A percentile compares a stretch with the other conserved stretches of the same genome.
Evolutionary conservation across 1,284 basidiomycete genomes (phyloP).

Genomic region (Heterobasidion occidentale): DNA sequence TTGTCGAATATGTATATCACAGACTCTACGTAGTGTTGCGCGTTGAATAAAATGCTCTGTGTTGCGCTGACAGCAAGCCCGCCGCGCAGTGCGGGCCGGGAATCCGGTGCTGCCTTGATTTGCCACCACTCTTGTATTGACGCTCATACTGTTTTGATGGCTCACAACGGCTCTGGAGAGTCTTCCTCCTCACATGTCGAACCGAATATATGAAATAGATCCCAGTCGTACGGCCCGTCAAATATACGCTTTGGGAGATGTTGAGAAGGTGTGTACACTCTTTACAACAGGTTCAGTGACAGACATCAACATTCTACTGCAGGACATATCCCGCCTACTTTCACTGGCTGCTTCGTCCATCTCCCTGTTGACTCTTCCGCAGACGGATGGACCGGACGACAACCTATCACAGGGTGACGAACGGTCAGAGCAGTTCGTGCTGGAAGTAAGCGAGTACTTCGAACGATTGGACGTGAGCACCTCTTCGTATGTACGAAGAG

Average conservation of each 20-base stretch:
- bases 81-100: no score
- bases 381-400: conserved; percentile 61
- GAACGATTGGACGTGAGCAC: conserved; percentile 65
- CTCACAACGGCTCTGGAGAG: not conserved
- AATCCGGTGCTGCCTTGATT: no score
- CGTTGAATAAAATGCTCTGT: no score
- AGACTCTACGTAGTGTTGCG: no score
- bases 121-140: not conserved
- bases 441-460: conserved; percentile 78
- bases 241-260: conserved; percentile 72
- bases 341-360: conserved; percentile 25
- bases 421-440: conserved; percentile 74
- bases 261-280: conserved; percentile 55
- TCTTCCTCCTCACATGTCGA: not conserved
- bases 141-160: not conserved
- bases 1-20: no score
- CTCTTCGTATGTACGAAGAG: not conserved
- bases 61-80: no score
- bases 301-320: not conserved
- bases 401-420: conserved; percentile 70
- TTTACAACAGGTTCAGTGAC: conserved; percentile 30
- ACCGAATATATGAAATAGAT: conserved; percentile 21
- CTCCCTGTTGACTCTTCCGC: conserved; percentile 67
- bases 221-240: conserved; percentile 73
- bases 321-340: conserved; percentile 11